Evolutionary conservation across 2,329 filamentous ascomycete species (phyloP), one percentile per base, ranked within the genome.

Genomic region (Xylariaceae sp.): DNA sequence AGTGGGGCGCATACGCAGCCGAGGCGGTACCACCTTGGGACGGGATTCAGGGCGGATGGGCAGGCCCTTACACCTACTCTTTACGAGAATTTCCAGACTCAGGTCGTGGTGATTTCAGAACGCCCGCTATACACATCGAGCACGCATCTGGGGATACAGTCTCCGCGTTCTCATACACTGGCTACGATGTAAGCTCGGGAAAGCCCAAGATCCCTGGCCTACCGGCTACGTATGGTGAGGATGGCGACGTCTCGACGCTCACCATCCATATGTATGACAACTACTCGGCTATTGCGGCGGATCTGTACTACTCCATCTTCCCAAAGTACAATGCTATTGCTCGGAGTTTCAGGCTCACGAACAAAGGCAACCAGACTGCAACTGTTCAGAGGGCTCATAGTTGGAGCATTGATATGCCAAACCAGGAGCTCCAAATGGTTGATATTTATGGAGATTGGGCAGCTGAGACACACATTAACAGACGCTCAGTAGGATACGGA

Each of bases 71-170:
- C 34, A 76, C 75, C 11, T 81, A 79, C 40, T 63, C 76, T 14
- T 76, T 80, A 14, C 77, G 84, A 28, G 84, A 87, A 62, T 86
- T 84, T 48, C 84, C 84, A 1, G 83, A 87, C 53, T 70, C 83
- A 5, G 83, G 84, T 1, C 76, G 83, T 7, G 83, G 83, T 14
- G 84, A 87, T 61, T 83, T 84, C 57, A 76, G 84, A 3, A 69
- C 78, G 2, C 84, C 84, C 0, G 83, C 84, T 0, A 74, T 87
- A 12, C 77, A 80, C 36, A 82, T 87, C 58, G 73, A 75, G 48
- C 82, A 87, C 59, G 69, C 77, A 1, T 75, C 75, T 14, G 83
- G 83, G 31, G 75, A 81, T 53, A 84, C 81, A 0, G 75, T 87
- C 13, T 80, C 77, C 6, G 76, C 79, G 7, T 77, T 87, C 51